Evolutionary conservation across 352 stramenopile species (phyloP).

Genomic region (Phytophthora ramorum): DNA sequence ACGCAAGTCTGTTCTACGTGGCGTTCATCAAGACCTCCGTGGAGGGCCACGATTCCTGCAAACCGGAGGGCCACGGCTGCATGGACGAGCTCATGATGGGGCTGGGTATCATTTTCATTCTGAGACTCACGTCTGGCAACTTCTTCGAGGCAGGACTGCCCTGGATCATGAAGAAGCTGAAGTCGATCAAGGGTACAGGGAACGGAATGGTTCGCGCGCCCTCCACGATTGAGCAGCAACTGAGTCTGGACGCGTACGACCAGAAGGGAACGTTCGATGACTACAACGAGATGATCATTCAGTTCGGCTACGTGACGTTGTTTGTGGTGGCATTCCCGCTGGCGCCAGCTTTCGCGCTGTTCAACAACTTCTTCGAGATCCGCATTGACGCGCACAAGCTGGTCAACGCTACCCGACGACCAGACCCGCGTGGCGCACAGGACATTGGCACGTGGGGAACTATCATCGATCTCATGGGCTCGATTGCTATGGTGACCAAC

Average conservation of each 20-base stretch:
- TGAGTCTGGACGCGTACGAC: constrained; percentile 74
- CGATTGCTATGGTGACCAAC: constrained; percentile 92
- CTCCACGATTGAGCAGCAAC: constrained; percentile 66
- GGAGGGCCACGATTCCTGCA: constrained; percentile 56
- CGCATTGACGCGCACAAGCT: constrained; percentile 91
- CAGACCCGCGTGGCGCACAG: constrained; percentile 76
- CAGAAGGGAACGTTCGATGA: constrained; percentile 83
- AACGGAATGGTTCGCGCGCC: constrained; percentile 34
- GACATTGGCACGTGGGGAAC: constrained; percentile 94
- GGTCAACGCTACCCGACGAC: constrained; percentile 71
- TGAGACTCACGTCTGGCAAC: constrained; percentile 77
- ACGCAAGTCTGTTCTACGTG: constrained; percentile 83
- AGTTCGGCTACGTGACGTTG: constrained; percentile 93
- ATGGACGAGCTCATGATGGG: constrained; percentile 84
- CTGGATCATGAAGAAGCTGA: constrained; percentile 76
- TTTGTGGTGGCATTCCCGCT: constrained; percentile 95
- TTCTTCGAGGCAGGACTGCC: constrained; percentile 81
- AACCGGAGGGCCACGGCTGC: constrained; percentile 53
- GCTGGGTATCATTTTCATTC: constrained; percentile 76
- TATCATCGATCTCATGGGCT: constrained; percentile 91
- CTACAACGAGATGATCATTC: constrained; percentile 91
- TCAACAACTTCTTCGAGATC: constrained; percentile 95
- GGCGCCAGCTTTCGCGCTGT: constrained; percentile 85
- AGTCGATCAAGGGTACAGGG: constrained; percentile 12
- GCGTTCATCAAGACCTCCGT: constrained; percentile 82